Base-by-base conservation (phyloP, 805 yeast species). In the Candida xyloterini region DNA sequence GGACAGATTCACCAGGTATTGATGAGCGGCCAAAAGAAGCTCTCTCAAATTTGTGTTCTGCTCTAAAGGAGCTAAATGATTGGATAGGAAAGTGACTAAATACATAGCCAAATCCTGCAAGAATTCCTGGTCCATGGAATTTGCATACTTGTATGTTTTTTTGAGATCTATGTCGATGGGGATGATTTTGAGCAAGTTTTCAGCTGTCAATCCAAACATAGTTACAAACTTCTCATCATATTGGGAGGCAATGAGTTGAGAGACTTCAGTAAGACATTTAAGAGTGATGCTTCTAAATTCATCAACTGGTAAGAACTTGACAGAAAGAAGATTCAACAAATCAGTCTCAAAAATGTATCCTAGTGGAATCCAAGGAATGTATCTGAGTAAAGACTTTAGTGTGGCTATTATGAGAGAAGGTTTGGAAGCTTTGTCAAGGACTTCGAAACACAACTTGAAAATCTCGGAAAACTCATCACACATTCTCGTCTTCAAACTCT, bases 61-160 rank as follows among this genome's bases (percentile, higher is more conserved):
- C 55, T 93, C 91, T 46, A 85, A 63, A 3, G 81, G 71, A 16
- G 66, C 44, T 46, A 84, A 73, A 62, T 93, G 96, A 59, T 79
- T 80, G 25, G 82, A 67, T 48, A 93, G 68, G 57, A 85, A 91
- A 2, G 96, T 85, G 38, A 93, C 81, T 53, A 93, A 73, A 62
- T 83, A 93, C 84, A 91, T 81, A 13, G 97, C 95, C 56, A 93
- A 75, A 68, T 93, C 96, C 65, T 93, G 96, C 52, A 93, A 76
- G 57, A 90, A 90, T 27, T 93, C 90, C 70, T 93, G 98, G 59
- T 91, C 97, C 31, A 76, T 70, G 15, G 95, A 76, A 57, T 74
- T 76, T 6, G 96, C 95, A 50, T 72, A 70, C 35, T 76, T 73
- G 65, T 93, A 93, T 20, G 85, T 78, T 35, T 71, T 71, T 52